These are phyloP conservation scores for Leccinum incarnatum DNA, from an alignment of 768 basidiomycete species.

Conservation along the genomic window DNA sequence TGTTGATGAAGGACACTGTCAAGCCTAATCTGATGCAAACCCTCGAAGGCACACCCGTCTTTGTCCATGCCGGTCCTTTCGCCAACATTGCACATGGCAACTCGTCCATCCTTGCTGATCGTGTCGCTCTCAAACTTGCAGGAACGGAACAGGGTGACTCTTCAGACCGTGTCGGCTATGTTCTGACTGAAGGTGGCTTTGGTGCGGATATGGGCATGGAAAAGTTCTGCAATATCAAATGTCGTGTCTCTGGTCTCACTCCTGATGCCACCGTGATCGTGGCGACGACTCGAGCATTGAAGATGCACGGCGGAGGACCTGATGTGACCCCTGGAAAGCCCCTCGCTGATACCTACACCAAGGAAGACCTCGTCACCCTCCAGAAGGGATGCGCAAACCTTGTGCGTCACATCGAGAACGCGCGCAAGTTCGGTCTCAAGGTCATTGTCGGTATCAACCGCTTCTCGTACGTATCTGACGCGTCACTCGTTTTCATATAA, in stretches of 20 bases:
- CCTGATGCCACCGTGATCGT: constrained; percentile 96
- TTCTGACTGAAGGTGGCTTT: constrained; percentile 97
- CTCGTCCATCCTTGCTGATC: constrained; percentile 97
- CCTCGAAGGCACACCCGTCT: constrained; percentile 96
- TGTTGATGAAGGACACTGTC: constrained; percentile 98
- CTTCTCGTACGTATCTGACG: constrained; percentile 67
- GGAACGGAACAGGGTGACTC: constrained; percentile 91
- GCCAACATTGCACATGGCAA: constrained; percentile 99
- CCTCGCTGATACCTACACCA: constrained; percentile 89
- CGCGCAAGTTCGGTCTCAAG: constrained; percentile 93
- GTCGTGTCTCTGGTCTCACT: constrained; percentile 85
- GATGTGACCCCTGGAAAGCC: constrained; percentile 96
- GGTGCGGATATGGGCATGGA: constrained; percentile 99
- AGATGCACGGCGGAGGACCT: constrained; percentile 99
- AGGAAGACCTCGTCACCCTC: constrained; percentile 87
- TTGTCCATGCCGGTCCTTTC: constrained; percentile 98
- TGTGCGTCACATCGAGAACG: constrained; percentile 90
- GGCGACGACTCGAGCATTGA: constrained; percentile 94
- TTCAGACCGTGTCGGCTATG: constrained; percentile 81
- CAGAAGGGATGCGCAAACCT: constrained; percentile 93
- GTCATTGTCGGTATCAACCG: constrained; percentile 94
- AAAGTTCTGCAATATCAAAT: constrained; percentile 99
- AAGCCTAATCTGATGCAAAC: constrained; percentile 99
- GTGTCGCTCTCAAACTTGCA: constrained; percentile 93
- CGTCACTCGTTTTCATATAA: background rate